Evolutionary conservation across 176 grass and related monocot species (phyloP).

Genomic region (Hordeum marinum): DNA sequence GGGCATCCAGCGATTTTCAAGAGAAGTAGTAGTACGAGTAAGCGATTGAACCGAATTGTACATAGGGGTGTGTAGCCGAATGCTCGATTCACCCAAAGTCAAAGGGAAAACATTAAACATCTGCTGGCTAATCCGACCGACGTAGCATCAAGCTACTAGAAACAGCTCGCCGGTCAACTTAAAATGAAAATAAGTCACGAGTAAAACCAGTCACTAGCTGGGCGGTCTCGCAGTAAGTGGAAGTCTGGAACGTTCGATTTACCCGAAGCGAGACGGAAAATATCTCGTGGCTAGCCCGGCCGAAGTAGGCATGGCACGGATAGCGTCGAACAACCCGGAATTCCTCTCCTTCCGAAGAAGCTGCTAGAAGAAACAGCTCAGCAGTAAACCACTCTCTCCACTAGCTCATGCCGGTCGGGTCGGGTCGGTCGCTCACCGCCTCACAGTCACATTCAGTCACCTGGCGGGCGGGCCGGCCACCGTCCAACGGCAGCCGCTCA

Average conservation of each 20-base stretch:
- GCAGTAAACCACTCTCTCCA: background rate
- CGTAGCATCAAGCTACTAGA: no score
- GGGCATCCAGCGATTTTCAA: no score
- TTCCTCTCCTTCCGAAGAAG: background rate
- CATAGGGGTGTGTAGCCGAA: no score
- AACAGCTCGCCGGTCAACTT: no score
- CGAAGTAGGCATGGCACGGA: background rate
- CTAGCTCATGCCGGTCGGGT: background rate
- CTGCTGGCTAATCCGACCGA: no score
- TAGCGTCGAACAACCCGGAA: background rate
- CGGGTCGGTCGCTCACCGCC: background rate
- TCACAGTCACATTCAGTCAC: background rate
- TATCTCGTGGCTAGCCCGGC: background rate
- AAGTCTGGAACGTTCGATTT: background rate
- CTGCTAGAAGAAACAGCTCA: background rate
- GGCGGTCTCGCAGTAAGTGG: no score
- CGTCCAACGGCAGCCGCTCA: constrained; percentile 29
- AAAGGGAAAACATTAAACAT: no score
- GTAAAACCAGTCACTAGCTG: no score
- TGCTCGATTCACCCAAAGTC: no score
- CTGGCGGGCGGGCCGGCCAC: background rate
- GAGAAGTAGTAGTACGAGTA: no score
- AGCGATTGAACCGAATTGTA: no score
- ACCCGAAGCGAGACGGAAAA: background rate
- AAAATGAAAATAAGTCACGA: no score